phyloP scores from a whole-genome alignment of 208 protist genomes.

The Borovskyia barvae region DNA sequence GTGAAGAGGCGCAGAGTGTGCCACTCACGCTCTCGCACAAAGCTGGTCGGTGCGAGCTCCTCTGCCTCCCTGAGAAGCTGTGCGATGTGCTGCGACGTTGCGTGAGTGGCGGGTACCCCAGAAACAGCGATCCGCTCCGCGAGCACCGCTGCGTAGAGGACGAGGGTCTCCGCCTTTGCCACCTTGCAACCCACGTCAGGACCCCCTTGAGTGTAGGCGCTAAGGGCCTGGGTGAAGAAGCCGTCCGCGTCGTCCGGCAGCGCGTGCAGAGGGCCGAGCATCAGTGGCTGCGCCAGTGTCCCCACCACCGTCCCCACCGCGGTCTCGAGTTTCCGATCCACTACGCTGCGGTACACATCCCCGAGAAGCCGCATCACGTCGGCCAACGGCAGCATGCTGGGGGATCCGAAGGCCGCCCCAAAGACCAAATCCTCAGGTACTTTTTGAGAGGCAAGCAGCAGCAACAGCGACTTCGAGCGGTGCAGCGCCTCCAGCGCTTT shows the following conservation, averaged over 20 bases:
- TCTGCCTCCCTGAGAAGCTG: constrained; percentile 39
- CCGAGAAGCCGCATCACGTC: constrained; percentile 54
- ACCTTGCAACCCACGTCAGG: constrained; percentile 28
- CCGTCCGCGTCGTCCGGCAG: constrained; percentile 45
- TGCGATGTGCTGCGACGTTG: constrained; percentile 33
- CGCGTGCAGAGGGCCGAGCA: constrained; percentile 33
- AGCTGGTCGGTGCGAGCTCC: constrained; percentile 8
- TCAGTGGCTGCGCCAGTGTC: constrained; percentile 42
- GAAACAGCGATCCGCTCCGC: constrained; percentile 30
- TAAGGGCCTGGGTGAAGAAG: constrained; percentile 48
- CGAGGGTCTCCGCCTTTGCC: constrained; percentile 33
- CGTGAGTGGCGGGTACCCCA: constrained; percentile 29
- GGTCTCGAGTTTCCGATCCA: constrained; percentile 34
- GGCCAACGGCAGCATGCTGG: constrained; percentile 24
- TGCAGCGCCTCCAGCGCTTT: constrained; percentile 81
- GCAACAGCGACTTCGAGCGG: constrained; percentile 52
- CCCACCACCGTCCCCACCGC: constrained; percentile 9
- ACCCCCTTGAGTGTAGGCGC: constrained; percentile 41
- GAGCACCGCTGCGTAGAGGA: constrained; percentile 40
- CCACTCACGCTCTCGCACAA: constrained; percentile 33
- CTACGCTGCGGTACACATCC: constrained; percentile 59
- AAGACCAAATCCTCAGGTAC: constrained; percentile 35
- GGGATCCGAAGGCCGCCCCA: constrained; percentile 42
- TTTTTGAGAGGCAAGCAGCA: constrained; percentile 47
- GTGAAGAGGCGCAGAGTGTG: constrained; percentile 67